These are phyloP conservation scores for Globisporangium recalcitrans DNA, from an alignment of 352 stramenopile genomes.

Conservation along the genomic window DNA sequence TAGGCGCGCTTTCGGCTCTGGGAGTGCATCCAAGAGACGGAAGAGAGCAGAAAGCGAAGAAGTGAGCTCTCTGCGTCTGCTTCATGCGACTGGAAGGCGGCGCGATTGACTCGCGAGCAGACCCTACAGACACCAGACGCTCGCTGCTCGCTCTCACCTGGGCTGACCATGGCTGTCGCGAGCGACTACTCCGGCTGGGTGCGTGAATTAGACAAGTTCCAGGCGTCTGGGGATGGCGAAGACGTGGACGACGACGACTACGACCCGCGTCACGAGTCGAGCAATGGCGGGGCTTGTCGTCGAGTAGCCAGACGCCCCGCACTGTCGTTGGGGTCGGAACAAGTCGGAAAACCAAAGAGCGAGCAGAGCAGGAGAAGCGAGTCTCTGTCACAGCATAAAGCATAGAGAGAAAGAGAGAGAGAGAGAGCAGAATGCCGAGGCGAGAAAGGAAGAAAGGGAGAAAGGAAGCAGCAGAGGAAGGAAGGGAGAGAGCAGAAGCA, in stretches of 20 bases:
- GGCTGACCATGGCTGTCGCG: conserved; percentile 13
- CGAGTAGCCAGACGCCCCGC: conserved; percentile 8
- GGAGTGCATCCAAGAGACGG: not conserved
- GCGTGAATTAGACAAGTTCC: conserved; percentile 18
- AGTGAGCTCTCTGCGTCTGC: not conserved
- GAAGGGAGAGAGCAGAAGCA: no score
- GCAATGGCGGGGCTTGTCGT: not conserved
- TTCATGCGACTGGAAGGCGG: conserved; percentile 5
- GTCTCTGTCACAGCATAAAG: no score
- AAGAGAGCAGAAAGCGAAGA: not conserved
- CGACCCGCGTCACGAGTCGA: conserved; percentile 16
- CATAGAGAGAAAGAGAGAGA: no score
- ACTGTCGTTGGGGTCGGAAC: conserved; percentile 1
- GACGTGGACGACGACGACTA: not conserved
- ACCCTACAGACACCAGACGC: not conserved
- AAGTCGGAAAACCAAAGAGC: conserved; percentile 13
- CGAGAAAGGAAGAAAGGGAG: no score
- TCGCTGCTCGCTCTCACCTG: not conserved
- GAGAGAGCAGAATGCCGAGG: no score
- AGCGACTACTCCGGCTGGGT: conserved; percentile 21
- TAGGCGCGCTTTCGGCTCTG: not conserved
- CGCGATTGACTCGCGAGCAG: not conserved
- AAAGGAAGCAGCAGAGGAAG: no score
- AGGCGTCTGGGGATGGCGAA: conserved; percentile 4
- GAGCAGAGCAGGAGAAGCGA: conserved; percentile 75